Conservation (phyloP, 306 rosid species). For the Trifolium dubium region DNA sequence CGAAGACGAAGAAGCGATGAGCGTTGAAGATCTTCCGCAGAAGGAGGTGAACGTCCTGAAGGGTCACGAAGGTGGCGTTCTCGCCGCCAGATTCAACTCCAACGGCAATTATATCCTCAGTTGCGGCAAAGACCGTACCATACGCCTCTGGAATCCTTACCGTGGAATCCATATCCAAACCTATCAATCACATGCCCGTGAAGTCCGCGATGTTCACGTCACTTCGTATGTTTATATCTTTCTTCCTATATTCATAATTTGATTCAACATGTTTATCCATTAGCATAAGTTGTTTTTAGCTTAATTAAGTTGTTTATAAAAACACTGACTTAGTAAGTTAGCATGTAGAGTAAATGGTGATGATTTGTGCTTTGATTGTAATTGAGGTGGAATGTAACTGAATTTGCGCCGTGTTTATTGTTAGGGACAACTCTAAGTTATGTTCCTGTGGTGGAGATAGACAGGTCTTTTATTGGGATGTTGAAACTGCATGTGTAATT, state of each 20-base stretch:
- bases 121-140: conserved; percentile 90
- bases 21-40: conserved; percentile 60
- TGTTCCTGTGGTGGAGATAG: conserved; percentile 91
- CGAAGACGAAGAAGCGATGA: conserved; percentile 43
- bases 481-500: conserved; percentile 79
- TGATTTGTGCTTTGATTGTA: conserved; percentile 2
- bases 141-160: conserved; percentile 96
- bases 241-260: not conserved
- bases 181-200: conserved; percentile 91
- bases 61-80: conserved; percentile 87
- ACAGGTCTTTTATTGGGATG: conserved; percentile 90
- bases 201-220: conserved; percentile 87
- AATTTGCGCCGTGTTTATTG: not conserved
- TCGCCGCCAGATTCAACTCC: conserved; percentile 77
- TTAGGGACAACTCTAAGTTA: conserved; percentile 83
- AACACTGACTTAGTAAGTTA: not conserved
- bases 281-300: not conserved
- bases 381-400: conserved; percentile 8
- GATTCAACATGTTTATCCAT: not conserved
- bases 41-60: conserved; percentile 65
- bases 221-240: conserved; percentile 48
- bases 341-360: not conserved
- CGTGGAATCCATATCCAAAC: conserved; percentile 90
- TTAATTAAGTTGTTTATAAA: not conserved
- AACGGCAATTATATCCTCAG: conserved; percentile 84